These are phyloP conservation scores for Collybia nuda DNA, from an alignment of 768 basidiomycete genomes.

Conservation along the genomic window DNA sequence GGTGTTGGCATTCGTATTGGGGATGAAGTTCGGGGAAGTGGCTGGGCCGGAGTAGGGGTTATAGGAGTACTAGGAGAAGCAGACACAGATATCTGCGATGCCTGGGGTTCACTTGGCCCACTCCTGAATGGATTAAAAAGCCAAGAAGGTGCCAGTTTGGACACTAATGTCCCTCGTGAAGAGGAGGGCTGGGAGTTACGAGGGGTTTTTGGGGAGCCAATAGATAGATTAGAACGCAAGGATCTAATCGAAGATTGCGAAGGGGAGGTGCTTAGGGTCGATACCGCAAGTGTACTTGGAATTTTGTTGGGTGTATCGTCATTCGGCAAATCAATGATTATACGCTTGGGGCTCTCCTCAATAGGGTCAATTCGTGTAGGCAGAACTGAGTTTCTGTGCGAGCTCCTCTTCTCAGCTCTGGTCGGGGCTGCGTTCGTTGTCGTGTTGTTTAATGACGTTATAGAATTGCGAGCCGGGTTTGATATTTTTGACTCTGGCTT, in stretches of 20 bases:
- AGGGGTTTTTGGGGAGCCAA: slow-evolving; percentile 37
- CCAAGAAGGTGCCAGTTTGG: slow-evolving; percentile 77
- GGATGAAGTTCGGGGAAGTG: slow-evolving; percentile 18
- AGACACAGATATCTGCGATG: slow-evolving; percentile 52
- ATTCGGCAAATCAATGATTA: slow-evolving; percentile 49
- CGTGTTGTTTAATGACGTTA: slow-evolving; percentile 37
- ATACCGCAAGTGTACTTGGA: slow-evolving; percentile 20
- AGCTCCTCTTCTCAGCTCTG: slow-evolving; percentile 39
- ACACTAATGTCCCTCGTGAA: slow-evolving; percentile 41
- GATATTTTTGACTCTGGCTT: slow-evolving; percentile 35
- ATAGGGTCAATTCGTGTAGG: slow-evolving; percentile 57
- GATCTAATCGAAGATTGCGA: slow-evolving; percentile 70
- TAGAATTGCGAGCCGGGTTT: slow-evolving; percentile 33
- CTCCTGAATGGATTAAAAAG: slow-evolving; percentile 75
- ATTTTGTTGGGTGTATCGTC: slow-evolving; percentile 31
- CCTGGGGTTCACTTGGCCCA: slow-evolving; percentile 62
- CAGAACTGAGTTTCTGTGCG: slow-evolving; percentile 50
- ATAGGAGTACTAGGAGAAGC: slow-evolving; percentile 32
- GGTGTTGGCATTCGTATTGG: slow-evolving; percentile 33
- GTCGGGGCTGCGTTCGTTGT: slow-evolving; percentile 35
- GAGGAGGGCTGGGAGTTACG: slow-evolving; percentile 22
- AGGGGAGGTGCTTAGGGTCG: slow-evolving; percentile 54
- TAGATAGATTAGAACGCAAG: slow-evolving; percentile 47
- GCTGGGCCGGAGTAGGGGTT: slow-evolving; percentile 14
- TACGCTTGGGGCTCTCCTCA: slow-evolving; percentile 65